phyloP scores from a whole-genome alignment of 2,329 filamentous ascomycete genomes.

The Trichoderma brevicompactum region DNA sequence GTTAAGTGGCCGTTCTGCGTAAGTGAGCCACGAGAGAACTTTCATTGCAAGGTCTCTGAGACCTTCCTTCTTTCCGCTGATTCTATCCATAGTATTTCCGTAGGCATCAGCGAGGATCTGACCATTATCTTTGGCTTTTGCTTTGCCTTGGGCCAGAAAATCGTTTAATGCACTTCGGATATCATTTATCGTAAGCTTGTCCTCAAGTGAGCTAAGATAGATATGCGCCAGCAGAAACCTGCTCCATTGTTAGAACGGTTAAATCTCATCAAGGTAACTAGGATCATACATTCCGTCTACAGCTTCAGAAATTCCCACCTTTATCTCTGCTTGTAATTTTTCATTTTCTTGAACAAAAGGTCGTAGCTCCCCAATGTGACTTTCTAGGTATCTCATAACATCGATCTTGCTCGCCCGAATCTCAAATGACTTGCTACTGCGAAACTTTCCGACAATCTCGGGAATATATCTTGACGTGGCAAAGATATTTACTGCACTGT shows the following conservation, averaged over 20 bases:
- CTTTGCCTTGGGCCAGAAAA: too few relatives aligned
- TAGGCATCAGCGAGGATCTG: neutral
- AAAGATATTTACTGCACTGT: neutral
- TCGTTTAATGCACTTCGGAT: neutral
- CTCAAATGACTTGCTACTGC: neutral
- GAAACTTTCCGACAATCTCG: neutral
- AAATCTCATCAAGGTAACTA: too few relatives aligned
- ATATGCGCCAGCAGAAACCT: neutral
- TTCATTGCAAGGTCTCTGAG: neutral
- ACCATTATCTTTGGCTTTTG: neutral
- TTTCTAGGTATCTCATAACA: neutral
- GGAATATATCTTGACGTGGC: neutral
- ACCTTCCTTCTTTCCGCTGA: too few relatives aligned
- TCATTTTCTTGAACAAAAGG: neutral
- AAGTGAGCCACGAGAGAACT: neutral
- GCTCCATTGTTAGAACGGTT: neutral
- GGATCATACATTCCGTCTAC: slow-evolving; percentile 12
- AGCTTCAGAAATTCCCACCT: neutral
- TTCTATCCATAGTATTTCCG: neutral
- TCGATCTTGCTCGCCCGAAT: neutral
- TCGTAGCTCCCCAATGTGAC: neutral
- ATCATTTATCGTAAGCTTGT: neutral
- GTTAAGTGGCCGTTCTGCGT: neutral
- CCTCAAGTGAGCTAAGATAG: neutral
- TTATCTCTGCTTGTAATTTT: neutral